These are phyloP conservation scores for Limnomonas spitsbergensis DNA, from an alignment of 139 green algal species.

Conservation along the genomic window DNA sequence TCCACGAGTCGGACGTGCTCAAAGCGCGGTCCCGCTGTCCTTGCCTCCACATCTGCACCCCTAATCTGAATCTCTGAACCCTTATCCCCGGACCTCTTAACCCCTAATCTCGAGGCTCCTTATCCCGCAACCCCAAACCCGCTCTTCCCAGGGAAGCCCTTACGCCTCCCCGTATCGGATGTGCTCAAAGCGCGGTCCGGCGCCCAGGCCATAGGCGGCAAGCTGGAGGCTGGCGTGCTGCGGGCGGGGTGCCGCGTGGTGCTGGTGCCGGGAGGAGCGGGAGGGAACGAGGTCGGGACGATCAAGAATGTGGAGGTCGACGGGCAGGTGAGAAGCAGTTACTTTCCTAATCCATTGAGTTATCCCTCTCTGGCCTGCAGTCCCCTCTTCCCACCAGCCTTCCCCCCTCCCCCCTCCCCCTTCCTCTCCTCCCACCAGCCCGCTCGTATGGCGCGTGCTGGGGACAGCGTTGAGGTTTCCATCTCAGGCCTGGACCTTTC, in stretches of 20 bases:
- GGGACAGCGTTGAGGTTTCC: constrained; percentile 75
- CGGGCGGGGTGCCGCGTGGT: constrained; percentile 56
- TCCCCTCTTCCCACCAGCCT: too few species aligned
- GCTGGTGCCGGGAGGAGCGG: constrained; percentile 58
- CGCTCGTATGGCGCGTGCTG: constrained; percentile 59
- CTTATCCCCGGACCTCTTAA: too few species aligned
- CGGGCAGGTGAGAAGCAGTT: constrained; percentile 33
- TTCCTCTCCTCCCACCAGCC: too few species aligned
- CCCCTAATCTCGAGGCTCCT: background rate
- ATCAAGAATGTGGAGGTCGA: constrained; percentile 45
- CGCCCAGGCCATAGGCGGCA: constrained; percentile 49
- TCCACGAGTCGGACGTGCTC: too few species aligned
- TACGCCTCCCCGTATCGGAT: constrained; percentile 73
- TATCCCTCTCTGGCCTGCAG: too few species aligned
- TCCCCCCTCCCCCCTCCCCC: too few species aligned
- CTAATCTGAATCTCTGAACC: too few species aligned
- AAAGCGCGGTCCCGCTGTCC: too few species aligned
- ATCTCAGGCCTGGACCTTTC: constrained; percentile 56
- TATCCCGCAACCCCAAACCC: background rate
- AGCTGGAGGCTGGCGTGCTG: constrained; percentile 78
- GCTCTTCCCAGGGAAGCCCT: constrained; percentile 44
- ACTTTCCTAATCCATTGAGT: too few species aligned
- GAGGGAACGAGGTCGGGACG: constrained; percentile 31
- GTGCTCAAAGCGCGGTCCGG: constrained; percentile 49
- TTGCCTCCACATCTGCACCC: too few species aligned